phyloP scores from a whole-genome alignment of 495 filamentous ascomycete genomes.

The Penicillium steckii region DNA sequence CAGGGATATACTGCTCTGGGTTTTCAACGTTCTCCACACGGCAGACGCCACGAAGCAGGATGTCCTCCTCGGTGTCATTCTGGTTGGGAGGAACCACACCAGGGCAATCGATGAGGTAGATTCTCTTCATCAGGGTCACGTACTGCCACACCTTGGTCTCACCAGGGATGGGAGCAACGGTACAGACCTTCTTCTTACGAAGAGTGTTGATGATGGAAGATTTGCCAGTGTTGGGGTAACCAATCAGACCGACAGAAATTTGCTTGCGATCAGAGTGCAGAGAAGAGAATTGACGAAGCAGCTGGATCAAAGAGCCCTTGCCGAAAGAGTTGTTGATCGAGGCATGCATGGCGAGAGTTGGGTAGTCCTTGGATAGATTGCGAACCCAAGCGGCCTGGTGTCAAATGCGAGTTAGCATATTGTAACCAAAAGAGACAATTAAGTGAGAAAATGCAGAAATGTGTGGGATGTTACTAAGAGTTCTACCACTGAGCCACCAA shows the following conservation, averaged over 20 bases:
- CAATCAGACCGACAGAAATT: slow-evolving; percentile 83
- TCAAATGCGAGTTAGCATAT: slow-evolving; percentile 40
- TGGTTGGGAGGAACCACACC: slow-evolving; percentile 88
- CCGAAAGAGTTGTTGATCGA: slow-evolving; percentile 90
- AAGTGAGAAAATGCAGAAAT: slow-evolving; percentile 43
- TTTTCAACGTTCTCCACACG: slow-evolving; percentile 93
- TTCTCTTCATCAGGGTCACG: slow-evolving; percentile 93
- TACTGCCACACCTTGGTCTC: slow-evolving; percentile 97
- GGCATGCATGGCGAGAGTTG: slow-evolving; percentile 91
- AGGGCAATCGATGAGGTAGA: slow-evolving; percentile 96
- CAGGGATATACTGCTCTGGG: slow-evolving; percentile 91
- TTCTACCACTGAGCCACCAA: slow-evolving; percentile 58
- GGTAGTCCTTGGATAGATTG: slow-evolving; percentile 77
- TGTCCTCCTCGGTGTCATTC: slow-evolving; percentile 78
- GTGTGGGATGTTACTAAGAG: slow-evolving; percentile 99
- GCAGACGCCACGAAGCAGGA: slow-evolving; percentile 89
- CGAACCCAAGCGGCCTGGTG: slow-evolving; percentile 82
- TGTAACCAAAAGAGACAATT: slow-evolving; percentile 20
- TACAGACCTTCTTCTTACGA: slow-evolving; percentile 88
- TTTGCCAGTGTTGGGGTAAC: slow-evolving; percentile 88
- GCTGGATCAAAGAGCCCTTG: slow-evolving; percentile 74
- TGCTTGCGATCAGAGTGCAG: slow-evolving; percentile 91
- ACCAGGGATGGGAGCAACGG: slow-evolving; percentile 92
- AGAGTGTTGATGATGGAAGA: slow-evolving; percentile 92
- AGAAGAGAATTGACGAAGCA: slow-evolving; percentile 87